These are phyloP conservation scores for Fusarium sp. DNA, from an alignment of 2,329 filamentous ascomycete species.

Conservation along the genomic window DNA sequence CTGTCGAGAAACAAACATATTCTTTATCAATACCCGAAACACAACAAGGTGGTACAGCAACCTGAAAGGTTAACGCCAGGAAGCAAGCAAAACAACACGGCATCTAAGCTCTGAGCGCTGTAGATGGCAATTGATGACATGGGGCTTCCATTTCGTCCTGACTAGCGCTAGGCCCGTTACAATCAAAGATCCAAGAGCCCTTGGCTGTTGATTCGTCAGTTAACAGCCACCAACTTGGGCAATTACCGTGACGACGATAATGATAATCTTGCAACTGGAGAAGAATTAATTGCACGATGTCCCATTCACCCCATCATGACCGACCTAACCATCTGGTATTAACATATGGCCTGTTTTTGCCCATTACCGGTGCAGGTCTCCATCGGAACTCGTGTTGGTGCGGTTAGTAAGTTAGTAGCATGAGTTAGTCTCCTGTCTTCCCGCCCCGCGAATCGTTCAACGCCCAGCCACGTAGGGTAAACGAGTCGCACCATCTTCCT, in stretches of 20 bases:
- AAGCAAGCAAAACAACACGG: slow-evolving; percentile 1
- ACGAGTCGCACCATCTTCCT: slow-evolving; percentile 38
- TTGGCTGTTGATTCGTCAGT: slow-evolving; percentile 33
- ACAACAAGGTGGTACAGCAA: slow-evolving; percentile 25
- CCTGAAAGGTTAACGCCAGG: slow-evolving; percentile 15
- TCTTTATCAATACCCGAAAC: background rate
- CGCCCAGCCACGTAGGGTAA: background rate
- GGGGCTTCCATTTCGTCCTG: slow-evolving; percentile 17
- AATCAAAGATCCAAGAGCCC: slow-evolving; percentile 34
- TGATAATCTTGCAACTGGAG: slow-evolving; percentile 45
- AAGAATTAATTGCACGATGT: slow-evolving; percentile 25
- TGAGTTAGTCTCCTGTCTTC: slow-evolving; percentile 32
- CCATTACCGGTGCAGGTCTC: slow-evolving; percentile 17
- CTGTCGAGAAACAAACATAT: slow-evolving; percentile 12
- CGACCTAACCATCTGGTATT: background rate
- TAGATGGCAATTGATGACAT: background rate
- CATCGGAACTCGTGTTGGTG: slow-evolving; percentile 43
- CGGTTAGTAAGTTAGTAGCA: too few species aligned
- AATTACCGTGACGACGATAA: slow-evolving; percentile 43
- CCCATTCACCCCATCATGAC: background rate
- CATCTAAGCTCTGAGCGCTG: background rate
- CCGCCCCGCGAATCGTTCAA: slow-evolving; percentile 17
- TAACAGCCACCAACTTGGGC: slow-evolving; percentile 24
- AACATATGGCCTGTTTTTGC: slow-evolving; percentile 35
- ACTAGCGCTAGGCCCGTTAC: slow-evolving; percentile 34